A percentile compares a stretch with the other conserved stretches of the same genome.
Evolutionary conservation across 225 moss, liverwort and hornwort species (phyloP).

Genomic region (Lunularia cruciata): DNA sequence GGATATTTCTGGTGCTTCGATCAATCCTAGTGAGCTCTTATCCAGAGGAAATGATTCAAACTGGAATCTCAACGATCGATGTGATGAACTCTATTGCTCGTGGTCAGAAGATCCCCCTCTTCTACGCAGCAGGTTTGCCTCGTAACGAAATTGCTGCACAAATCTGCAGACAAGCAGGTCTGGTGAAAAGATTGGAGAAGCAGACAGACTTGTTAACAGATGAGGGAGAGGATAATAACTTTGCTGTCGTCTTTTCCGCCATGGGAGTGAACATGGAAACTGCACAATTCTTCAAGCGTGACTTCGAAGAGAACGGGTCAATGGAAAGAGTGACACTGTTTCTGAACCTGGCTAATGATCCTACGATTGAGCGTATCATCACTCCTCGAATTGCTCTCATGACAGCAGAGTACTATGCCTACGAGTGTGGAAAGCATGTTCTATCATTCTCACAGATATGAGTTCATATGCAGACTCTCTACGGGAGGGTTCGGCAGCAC

Average conservation of each 20-base stretch:
- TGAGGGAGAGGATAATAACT: constrained; percentile 60
- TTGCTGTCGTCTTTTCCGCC: constrained; percentile 67
- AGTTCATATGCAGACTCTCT: constrained; percentile 35
- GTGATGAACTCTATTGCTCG: constrained; percentile 74
- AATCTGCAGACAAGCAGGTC: constrained; percentile 69
- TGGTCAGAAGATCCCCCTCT: constrained; percentile 69
- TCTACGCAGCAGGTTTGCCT: constrained; percentile 65
- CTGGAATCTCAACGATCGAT: constrained; percentile 71
- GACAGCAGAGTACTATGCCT: constrained; percentile 37
- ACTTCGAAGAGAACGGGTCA: constrained; percentile 69
- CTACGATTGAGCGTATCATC: constrained; percentile 49
- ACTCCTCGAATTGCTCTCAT: constrained; percentile 34
- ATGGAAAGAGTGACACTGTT: constrained; percentile 74
- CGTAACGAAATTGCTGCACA: constrained; percentile 73
- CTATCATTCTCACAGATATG: constrained; percentile 36
- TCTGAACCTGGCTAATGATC: constrained; percentile 66
- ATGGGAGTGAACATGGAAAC: constrained; percentile 86
- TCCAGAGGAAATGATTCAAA: constrained; percentile 77
- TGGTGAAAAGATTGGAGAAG: constrained; percentile 59
- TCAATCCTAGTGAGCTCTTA: constrained; percentile 70
- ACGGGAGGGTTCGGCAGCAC: constrained; percentile 52
- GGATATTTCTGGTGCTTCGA: constrained; percentile 45
- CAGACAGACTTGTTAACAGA: constrained; percentile 27
- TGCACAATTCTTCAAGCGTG: constrained; percentile 68
- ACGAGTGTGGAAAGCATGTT: constrained; percentile 35